Conservation (phyloP, 2,329 filamentous ascomycete species). For the Whalleya microplaca region DNA sequence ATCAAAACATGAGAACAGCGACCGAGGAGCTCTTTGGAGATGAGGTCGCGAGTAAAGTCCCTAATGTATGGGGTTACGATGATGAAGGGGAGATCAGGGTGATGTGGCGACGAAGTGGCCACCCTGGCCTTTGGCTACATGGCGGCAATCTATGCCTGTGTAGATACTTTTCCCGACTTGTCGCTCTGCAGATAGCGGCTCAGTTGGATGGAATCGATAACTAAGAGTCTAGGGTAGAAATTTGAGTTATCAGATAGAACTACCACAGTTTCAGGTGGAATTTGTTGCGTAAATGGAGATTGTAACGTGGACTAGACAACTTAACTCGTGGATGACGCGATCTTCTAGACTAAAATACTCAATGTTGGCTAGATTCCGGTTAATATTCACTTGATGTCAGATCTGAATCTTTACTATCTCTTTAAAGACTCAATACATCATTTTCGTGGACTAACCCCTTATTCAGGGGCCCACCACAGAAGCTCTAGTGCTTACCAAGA, state of each 20-base stretch:
- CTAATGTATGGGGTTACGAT: constrained; percentile 67
- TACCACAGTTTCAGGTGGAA: background rate
- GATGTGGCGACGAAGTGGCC: constrained; percentile 63
- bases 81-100: constrained; percentile 57
- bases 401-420: too few relatives aligned
- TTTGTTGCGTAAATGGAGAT: constrained; percentile 16
- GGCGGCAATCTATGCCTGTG: constrained; percentile 67
- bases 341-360: too few relatives aligned
- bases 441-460: too few relatives aligned
- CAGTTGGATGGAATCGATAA: constrained; percentile 36
- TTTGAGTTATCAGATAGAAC: too few relatives aligned
- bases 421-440: too few relatives aligned
- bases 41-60: constrained; percentile 59
- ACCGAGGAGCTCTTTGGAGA: constrained; percentile 66
- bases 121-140: constrained; percentile 69
- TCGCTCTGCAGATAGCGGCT: constrained; percentile 58
- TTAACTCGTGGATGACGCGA: too few relatives aligned
- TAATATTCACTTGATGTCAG: too few relatives aligned
- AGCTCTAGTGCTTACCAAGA: too few relatives aligned
- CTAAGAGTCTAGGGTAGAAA: background rate
- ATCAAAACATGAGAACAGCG: constrained; percentile 69
- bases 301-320: background rate
- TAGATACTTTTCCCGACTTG: constrained; percentile 59
- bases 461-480: too few relatives aligned
- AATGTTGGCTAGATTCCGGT: too few relatives aligned